Base-by-base conservation (phyloP, 148 eudicot genomes). In the Beta vulgaris region DNA sequence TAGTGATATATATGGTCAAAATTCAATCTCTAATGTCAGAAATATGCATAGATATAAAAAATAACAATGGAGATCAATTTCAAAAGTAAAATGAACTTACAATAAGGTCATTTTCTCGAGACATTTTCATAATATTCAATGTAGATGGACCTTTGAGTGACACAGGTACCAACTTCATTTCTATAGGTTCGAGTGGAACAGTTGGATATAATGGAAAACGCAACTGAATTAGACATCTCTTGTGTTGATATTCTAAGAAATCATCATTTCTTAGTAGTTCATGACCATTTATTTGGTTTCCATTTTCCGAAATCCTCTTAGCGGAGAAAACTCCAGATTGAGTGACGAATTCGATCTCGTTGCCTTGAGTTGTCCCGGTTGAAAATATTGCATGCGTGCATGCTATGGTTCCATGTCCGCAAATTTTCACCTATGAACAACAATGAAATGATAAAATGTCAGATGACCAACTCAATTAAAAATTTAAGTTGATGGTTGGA, bases 391-490 rank as follows among this genome's bases (percentile, higher is more conserved):
- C 71, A 68, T 68, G 71, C 2, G 71, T 35, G 25, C 71, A 39
- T 11, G 54, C 71, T 25, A 68, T 25, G 32, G 54, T 68, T 25
- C 71, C 71, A 68, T 68, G 71, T 0, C 71, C 71, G 8, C 71
- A 68, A 23, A 68, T 68, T 25, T 42, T 44, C 19, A 43, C 53
- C 71, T 68, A 14, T 7, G 40, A 3, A 13, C 5, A 9, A 25
- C 13, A n/a, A n/a, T n/a, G n/a, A n/a, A n/a, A n/a, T n/a, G n/a
- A n/a, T n/a, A n/a, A n/a, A n/a, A n/a, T n/a, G n/a, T n/a, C n/a
- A n/a, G n/a, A n/a, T n/a, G n/a, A n/a, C n/a, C n/a, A n/a, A n/a
- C n/a, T n/a, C n/a, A n/a, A n/a, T n/a, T n/a, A n/a, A n/a, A n/a
- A n/a, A n/a, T n/a, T n/a, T n/a, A n/a, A n/a, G n/a, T n/a, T n/a